Evolutionary conservation across 768 basidiomycete genomes (phyloP).

Genomic region (Xerocomus potaroensis): DNA sequence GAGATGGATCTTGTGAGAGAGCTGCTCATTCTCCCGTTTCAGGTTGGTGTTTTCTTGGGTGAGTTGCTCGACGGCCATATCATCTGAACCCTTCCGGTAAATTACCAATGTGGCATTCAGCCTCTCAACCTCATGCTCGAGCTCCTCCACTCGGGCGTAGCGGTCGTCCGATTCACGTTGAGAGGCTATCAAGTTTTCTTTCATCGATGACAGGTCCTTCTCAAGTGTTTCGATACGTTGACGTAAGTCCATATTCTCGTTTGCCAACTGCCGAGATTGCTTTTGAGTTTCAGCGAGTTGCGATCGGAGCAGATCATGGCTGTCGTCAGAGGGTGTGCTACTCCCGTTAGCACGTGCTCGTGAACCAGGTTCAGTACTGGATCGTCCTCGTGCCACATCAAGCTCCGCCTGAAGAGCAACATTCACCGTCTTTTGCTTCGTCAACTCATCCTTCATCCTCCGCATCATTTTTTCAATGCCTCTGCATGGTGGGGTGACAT

Average conservation of each 20-base stretch:
- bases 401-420: constrained; percentile 80
- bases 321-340: constrained; percentile 75
- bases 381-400: constrained; percentile 61
- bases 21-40: constrained; percentile 81
- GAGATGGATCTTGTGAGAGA: constrained; percentile 88
- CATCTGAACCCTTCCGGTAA: constrained; percentile 72
- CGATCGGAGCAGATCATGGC: constrained; percentile 55
- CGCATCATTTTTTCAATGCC: constrained; percentile 98
- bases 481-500: constrained; percentile 39
- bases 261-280: constrained; percentile 64
- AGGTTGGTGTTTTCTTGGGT: constrained; percentile 76
- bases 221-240: constrained; percentile 70
- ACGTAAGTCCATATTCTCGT: constrained; percentile 74
- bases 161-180: constrained; percentile 81
- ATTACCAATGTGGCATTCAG: constrained; percentile 69
- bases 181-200: constrained; percentile 63
- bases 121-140: constrained; percentile 75
- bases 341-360: constrained; percentile 66
- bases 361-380: constrained; percentile 48
- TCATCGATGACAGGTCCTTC: constrained; percentile 66
- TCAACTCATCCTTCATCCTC: constrained; percentile 92
- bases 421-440: constrained; percentile 83
- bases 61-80: constrained; percentile 76
- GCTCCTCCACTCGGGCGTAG: constrained; percentile 68
- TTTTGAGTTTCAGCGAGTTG: constrained; percentile 79